A percentile compares a stretch with the other conserved stretches of the same genome.
Evolutionary conservation across 176 grass and related monocot genomes (phyloP).

Genomic region (Alloteropsis semialata): DNA sequence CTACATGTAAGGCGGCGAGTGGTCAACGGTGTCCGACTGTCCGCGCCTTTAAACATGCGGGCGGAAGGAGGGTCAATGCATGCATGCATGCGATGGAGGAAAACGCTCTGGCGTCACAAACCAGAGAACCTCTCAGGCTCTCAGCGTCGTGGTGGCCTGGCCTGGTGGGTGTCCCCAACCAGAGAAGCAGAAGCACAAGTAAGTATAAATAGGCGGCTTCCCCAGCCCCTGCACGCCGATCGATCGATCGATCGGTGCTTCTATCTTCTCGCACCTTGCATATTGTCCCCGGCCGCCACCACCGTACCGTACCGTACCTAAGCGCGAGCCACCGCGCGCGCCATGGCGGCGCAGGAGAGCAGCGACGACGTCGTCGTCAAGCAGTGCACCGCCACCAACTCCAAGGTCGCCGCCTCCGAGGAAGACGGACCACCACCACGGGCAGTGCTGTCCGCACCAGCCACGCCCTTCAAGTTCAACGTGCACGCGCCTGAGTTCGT

Average conservation of each 20-base stretch:
- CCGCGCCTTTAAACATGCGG: too few relatives aligned
- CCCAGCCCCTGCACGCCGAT: background rate
- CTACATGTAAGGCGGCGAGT: background rate
- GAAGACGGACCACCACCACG: background rate
- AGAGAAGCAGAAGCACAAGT: too few relatives aligned
- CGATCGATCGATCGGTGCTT: background rate
- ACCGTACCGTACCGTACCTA: too few relatives aligned
- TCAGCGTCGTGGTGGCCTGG: too few relatives aligned
- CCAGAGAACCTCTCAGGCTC: too few relatives aligned
- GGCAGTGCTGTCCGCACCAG: background rate
- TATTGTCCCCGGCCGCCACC: too few relatives aligned
- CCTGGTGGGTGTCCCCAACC: too few relatives aligned
- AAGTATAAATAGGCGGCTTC: slow-evolving; percentile 4
- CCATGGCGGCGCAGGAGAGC: slow-evolving; percentile 33
- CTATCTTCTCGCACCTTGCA: too few relatives aligned
- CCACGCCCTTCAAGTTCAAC: slow-evolving; percentile 58
- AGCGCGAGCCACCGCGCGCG: too few relatives aligned
- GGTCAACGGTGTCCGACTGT: background rate
- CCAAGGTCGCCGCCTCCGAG: background rate
- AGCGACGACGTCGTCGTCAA: background rate
- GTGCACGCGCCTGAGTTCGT: slow-evolving; percentile 77
- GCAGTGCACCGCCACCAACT: background rate
- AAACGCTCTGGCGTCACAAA: slow-evolving; percentile 3
- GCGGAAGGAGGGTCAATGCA: background rate
- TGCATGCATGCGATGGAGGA: slow-evolving; percentile 9